Evolutionary conservation across 805 yeast species (phyloP), one percentile per base, ranked within the genome.

Genomic region (Vanderwaltozyma verrucispora): DNA sequence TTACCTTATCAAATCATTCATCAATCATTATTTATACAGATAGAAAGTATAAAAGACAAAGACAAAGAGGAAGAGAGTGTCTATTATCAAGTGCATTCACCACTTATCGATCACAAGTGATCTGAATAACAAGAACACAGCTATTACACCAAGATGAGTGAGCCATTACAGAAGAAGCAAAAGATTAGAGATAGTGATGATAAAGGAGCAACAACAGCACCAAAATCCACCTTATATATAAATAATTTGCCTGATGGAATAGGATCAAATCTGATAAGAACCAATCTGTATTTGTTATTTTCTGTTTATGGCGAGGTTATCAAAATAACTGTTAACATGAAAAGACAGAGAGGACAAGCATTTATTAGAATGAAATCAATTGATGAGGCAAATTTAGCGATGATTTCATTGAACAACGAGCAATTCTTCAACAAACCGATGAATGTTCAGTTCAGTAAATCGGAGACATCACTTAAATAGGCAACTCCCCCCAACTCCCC

Each of bases 261-360:
- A 14, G 64, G 70, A 19, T 50, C 60, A 1, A 34, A 49, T 1
- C 56, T 64, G 19, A 48, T 79, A 41, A 71, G 71, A 45, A 71
- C 72, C 37, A 72, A 71, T 45, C 58, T 82, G 11, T 79, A 72
- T 48, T 49, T 80, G 15, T 50, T 80, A 5, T 79, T 78, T 46
- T 63, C 78, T 12, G 69, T 77, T 1, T 79, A 67, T 53, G 87
- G 86, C 0, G 86, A 79, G 49, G 72, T 82, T 3, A 51, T 80
- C 4, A 69, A 72, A 10, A 64, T 82, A 10, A 56, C 65, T 33
- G 52, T 69, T 19, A 63, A 67, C 36, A 54, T 65, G 27, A 64
- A 64, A 38, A 67, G 63, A 39, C 57, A 67, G 45, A 62, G 83
- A 39, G 87, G 86, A 0, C 85, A 78, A 50, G 87, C 86, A 0